Conservation (phyloP, 2,329 filamentous ascomycete species). For the Raffaelea arxii region DNA sequence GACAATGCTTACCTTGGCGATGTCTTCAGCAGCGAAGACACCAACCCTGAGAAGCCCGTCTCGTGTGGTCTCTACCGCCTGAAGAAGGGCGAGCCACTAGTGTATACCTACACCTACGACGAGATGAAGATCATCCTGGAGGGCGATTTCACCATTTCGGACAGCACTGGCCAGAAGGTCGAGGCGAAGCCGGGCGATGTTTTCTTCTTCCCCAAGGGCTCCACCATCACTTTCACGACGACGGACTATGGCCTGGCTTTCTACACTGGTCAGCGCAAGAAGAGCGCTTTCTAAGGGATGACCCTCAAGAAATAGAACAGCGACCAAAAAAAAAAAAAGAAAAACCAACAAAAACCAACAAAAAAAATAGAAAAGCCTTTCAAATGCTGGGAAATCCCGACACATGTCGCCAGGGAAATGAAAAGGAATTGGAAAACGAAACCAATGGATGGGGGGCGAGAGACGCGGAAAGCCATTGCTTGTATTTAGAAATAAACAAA, state of each 20-base stretch:
- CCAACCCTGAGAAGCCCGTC: conserved; percentile 2
- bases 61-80: conserved; percentile 5
- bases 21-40: conserved; percentile 4
- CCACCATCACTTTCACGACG: conserved; percentile 5
- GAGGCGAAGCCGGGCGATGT: conserved; percentile 6
- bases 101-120: conserved; percentile 7
- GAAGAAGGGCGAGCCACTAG: conserved; percentile 5
- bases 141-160: conserved; percentile 6
- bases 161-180: conserved; percentile 3
- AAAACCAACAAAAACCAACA: background rate
- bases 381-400: too few relatives aligned
- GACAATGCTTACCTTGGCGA: conserved; percentile 7
- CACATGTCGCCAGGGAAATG: too few relatives aligned
- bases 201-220: conserved; percentile 7
- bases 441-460: too few relatives aligned
- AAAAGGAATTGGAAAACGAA: too few relatives aligned
- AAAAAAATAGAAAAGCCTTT: background rate
- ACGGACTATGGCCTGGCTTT: conserved; percentile 7
- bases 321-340: background rate
- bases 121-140: conserved; percentile 9
- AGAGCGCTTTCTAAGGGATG: conserved; percentile 3
- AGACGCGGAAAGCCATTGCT: too few relatives aligned
- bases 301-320: background rate
- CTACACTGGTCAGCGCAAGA: conserved; percentile 5
- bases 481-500: too few relatives aligned